Percentiles rank a stretch among this genome's conserved stretches.
phyloP scores from a whole-genome alignment of 169 alveolate species.

The Plasmodium adleri region DNA sequence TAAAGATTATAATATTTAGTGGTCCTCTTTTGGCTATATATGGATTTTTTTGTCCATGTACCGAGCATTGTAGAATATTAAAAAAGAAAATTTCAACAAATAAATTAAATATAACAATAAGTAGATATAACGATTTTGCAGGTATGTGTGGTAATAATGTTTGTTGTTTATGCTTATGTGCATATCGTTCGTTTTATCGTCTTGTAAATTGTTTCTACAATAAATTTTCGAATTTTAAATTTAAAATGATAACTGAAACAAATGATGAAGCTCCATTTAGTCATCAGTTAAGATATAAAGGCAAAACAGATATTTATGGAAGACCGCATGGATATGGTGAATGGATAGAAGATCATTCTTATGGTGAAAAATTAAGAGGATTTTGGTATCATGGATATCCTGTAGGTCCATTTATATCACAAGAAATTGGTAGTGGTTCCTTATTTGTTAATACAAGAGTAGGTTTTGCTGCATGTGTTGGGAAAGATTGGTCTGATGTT shows the following conservation, averaged over 20 bases:
- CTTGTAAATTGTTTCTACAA: constrained; percentile 63
- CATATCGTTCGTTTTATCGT: constrained; percentile 83
- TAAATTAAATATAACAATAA: constrained; percentile 80
- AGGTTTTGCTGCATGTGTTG: constrained; percentile 85
- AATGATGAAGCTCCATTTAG: constrained; percentile 84
- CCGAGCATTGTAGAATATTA: constrained; percentile 84
- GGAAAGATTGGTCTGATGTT: constrained; percentile 77
- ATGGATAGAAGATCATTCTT: constrained; percentile 91
- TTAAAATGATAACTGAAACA: constrained; percentile 36
- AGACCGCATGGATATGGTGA: constrained; percentile 93
- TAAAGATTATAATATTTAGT: constrained; percentile 76
- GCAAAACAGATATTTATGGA: constrained; percentile 88
- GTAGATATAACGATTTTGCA: constrained; percentile 86
- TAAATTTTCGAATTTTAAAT: constrained; percentile 43
- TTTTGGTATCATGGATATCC: constrained; percentile 93
- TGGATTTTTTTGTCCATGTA: constrained; percentile 86
- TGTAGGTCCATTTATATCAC: constrained; percentile 91
- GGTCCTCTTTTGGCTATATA: constrained; percentile 85
- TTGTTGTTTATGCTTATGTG: constrained; percentile 84
- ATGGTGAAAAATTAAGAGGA: constrained; percentile 90
- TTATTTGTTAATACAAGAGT: constrained; percentile 85
- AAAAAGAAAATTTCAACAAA: constrained; percentile 72
- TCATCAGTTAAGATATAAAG: constrained; percentile 89
- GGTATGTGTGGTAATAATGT: constrained; percentile 83
- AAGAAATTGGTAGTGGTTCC: constrained; percentile 91